Percentiles rank a stretch among this genome's conserved stretches.
These are phyloP conservation scores for Orobanche coerulescens DNA, from an alignment of 257 asterid genomes.

Conservation along the genomic window DNA sequence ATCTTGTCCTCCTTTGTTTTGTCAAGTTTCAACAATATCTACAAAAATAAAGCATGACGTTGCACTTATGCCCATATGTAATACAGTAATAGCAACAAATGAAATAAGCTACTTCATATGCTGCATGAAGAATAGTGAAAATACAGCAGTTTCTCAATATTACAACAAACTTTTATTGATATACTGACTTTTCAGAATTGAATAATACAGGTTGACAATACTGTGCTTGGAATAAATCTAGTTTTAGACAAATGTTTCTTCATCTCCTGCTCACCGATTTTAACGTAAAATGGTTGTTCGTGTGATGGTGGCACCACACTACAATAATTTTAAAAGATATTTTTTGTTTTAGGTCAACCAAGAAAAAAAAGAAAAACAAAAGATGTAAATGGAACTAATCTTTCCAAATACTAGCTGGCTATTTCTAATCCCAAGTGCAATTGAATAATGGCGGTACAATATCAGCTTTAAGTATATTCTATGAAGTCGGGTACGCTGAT, in stretches of 20 bases:
- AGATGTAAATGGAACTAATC: too few species aligned
- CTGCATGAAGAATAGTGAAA: slow-evolving; percentile 3
- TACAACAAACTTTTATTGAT: background rate
- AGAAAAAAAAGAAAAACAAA: too few species aligned
- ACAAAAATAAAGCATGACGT: slow-evolving; percentile 17
- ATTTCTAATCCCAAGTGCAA: too few species aligned
- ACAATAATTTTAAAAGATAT: too few species aligned
- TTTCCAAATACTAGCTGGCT: too few species aligned
- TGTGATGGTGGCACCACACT: too few species aligned
- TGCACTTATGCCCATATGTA: background rate
- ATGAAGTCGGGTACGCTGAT: too few species aligned
- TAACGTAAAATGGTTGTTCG: too few species aligned
- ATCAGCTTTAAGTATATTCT: too few species aligned
- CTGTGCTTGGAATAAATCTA: background rate
- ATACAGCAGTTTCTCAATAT: background rate
- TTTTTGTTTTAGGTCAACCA: too few species aligned
- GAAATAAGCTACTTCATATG: background rate
- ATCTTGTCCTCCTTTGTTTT: slow-evolving; percentile 92
- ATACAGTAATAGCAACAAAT: slow-evolving; percentile 2
- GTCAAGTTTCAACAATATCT: slow-evolving; percentile 85
- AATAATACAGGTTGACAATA: background rate
- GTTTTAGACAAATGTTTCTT: background rate
- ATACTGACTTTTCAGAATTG: background rate
- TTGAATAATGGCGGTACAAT: too few species aligned
- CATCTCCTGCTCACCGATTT: background rate